Percentiles rank a stretch among this genome's conserved stretches.
Evolutionary conservation across 2,329 filamentous ascomycete genomes (phyloP).

Genomic region (Aureobasidium sp.): DNA sequence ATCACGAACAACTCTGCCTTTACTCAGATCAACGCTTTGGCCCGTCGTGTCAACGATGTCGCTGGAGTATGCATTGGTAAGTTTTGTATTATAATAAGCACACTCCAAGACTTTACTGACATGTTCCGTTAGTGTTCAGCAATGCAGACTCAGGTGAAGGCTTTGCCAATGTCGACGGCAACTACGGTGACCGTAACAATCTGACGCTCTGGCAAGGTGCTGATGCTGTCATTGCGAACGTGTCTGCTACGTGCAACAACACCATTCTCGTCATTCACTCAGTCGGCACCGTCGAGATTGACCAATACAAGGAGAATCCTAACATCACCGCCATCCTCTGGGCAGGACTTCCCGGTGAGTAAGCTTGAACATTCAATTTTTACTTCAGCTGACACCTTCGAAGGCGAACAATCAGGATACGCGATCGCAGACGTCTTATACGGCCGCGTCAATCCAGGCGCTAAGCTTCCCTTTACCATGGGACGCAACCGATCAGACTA

Average conservation of each 20-base stretch:
- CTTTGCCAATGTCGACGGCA: constrained; percentile 39
- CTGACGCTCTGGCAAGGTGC: constrained; percentile 40
- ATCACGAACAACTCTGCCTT: constrained; percentile 24
- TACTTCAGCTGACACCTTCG: not conserved
- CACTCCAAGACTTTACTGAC: too few species aligned
- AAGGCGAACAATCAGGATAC: constrained; percentile 71
- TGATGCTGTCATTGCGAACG: constrained; percentile 62
- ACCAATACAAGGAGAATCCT: constrained; percentile 58
- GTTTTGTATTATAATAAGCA: too few species aligned
- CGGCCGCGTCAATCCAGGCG: constrained; percentile 65
- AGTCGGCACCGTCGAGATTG: constrained; percentile 66
- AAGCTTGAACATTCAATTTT: not conserved
- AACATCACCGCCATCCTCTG: constrained; percentile 77
- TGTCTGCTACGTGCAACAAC: constrained; percentile 56
- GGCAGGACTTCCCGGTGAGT: constrained; percentile 56
- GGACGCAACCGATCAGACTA: constrained; percentile 60
- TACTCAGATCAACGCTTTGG: constrained; percentile 26
- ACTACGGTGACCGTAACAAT: constrained; percentile 42
- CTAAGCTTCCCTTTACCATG: constrained; percentile 71
- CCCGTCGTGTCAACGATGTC: constrained; percentile 21
- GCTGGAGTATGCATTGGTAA: constrained; percentile 33
- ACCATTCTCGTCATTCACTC: constrained; percentile 86
- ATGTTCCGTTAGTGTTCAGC: constrained; percentile 29
- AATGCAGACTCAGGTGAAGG: constrained; percentile 44
- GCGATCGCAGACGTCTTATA: constrained; percentile 70